A percentile compares a stretch with the other conserved stretches of the same genome.
Evolutionary conservation across 257 asterid species (phyloP).

Genomic region (Rubia yunnanensis): DNA sequence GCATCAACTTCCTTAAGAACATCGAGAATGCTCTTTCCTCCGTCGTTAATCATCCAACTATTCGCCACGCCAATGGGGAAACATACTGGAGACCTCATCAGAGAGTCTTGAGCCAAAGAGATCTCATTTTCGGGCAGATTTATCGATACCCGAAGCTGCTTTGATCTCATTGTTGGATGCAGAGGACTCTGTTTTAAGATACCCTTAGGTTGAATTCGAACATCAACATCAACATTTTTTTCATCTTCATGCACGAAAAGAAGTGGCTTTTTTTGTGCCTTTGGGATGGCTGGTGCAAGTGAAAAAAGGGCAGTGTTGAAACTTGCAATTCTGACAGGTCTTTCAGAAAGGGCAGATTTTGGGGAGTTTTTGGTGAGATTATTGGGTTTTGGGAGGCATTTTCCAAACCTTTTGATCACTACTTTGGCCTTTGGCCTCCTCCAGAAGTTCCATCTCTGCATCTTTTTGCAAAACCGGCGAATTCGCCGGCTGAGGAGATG

Average conservation of each 20-base stretch:
- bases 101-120: conserved; percentile 51
- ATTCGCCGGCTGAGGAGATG: conserved; percentile 34
- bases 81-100: conserved; percentile 76
- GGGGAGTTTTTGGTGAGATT: conserved; percentile 6
- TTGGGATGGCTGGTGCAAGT: conserved; percentile 79
- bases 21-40: conserved; percentile 40
- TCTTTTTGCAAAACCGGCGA: conserved; percentile 39
- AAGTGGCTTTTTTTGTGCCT: conserved; percentile 28
- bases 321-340: conserved; percentile 65
- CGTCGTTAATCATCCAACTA: conserved; percentile 37
- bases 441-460: conserved; percentile 28
- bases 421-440: conserved; percentile 46
- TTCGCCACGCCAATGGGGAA: conserved; percentile 42
- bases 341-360: background rate
- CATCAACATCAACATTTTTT: background rate
- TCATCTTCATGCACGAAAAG: conserved; percentile 27
- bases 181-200: conserved; percentile 68
- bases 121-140: conserved; percentile 85
- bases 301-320: conserved; percentile 88
- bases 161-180: conserved; percentile 34
- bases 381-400: conserved; percentile 25
- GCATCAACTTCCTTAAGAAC: conserved; percentile 83
- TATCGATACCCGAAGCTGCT: conserved; percentile 56
- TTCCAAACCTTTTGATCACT: conserved; percentile 49
- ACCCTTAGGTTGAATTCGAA: conserved; percentile 37